phyloP scores from a whole-genome alignment of 352 stramenopile genomes.

The Pythium pyrilobum region DNA sequence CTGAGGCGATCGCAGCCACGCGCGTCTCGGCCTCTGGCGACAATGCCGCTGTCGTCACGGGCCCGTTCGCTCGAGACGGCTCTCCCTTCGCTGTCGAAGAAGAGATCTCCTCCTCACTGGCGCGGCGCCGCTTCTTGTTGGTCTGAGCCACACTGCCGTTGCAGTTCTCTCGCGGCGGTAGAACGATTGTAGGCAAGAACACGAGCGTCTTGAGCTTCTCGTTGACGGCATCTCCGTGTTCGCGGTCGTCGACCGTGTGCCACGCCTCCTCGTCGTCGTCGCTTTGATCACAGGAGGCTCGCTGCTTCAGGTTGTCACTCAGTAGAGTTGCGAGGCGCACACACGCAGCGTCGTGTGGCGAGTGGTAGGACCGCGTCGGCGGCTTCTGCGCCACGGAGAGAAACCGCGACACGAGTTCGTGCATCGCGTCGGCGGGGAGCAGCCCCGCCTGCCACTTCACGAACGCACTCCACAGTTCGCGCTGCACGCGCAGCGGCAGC shows the following conservation, averaged over 20 bases:
- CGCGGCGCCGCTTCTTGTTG: background rate
- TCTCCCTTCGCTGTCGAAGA: no score
- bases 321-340: slow-evolving; percentile 4
- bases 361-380: no score
- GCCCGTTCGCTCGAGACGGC: no score
- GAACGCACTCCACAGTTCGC: slow-evolving; percentile 57
- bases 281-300: no score
- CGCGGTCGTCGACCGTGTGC: no score
- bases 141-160: background rate
- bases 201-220: background rate
- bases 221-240: background rate
- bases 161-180: background rate
- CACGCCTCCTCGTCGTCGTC: no score
- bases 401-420: slow-evolving; percentile 9
- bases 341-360: slow-evolving; percentile 4
- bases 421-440: background rate
- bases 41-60: no score
- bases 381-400: background rate
- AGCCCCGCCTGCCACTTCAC: slow-evolving; percentile 5
- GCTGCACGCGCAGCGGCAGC: slow-evolving; percentile 33
- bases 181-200: background rate
- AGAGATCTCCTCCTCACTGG: background rate
- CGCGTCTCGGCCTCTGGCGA: slow-evolving; percentile 38
- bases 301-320: background rate
- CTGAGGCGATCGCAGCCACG: slow-evolving; percentile 33